Evolutionary conservation across 331 rosid genomes (phyloP).

Genomic region (Quercus tomentella): DNA sequence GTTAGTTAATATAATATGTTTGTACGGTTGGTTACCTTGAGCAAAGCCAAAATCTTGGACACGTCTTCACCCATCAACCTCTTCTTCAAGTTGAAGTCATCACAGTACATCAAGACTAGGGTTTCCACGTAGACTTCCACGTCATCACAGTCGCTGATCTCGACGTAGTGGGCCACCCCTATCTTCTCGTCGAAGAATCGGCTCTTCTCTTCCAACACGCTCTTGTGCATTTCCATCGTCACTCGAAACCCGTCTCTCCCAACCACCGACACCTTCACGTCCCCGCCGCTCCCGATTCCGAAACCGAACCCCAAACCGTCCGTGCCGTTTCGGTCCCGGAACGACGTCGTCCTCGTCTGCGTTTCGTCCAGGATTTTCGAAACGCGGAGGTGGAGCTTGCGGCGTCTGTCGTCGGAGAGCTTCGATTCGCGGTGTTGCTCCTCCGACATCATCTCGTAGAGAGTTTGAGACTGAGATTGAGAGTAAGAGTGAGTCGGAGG

Average conservation of each 20-base stretch:
- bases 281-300: conserved; percentile 31
- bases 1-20: no score
- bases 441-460: conserved; percentile 76
- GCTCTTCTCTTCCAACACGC: conserved; percentile 61
- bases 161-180: conserved; percentile 58
- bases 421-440: conserved; percentile 42
- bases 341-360: conserved; percentile 11
- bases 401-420: conserved; percentile 42
- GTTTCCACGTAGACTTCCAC: conserved; percentile 77
- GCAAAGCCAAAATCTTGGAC: conserved; percentile 73
- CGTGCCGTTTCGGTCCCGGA: conserved; percentile 19
- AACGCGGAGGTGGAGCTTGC: conserved; percentile 48
- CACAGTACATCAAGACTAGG: conserved; percentile 77
- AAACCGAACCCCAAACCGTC: conserved; percentile 1
- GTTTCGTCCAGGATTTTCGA: conserved; percentile 49
- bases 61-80: conserved; percentile 59
- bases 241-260: conserved; percentile 63
- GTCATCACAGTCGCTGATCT: conserved; percentile 89
- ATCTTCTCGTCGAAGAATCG: conserved; percentile 79
- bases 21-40: conserved; percentile 42
- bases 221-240: conserved; percentile 72
- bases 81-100: conserved; percentile 64
- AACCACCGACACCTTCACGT: conserved; percentile 68
- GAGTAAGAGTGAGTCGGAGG: conserved; percentile 20
- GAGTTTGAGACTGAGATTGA: conserved; percentile 44